These are phyloP conservation scores for Fusarium tuaranense DNA, from an alignment of 2,329 filamentous ascomycete genomes.

Conservation along the genomic window DNA sequence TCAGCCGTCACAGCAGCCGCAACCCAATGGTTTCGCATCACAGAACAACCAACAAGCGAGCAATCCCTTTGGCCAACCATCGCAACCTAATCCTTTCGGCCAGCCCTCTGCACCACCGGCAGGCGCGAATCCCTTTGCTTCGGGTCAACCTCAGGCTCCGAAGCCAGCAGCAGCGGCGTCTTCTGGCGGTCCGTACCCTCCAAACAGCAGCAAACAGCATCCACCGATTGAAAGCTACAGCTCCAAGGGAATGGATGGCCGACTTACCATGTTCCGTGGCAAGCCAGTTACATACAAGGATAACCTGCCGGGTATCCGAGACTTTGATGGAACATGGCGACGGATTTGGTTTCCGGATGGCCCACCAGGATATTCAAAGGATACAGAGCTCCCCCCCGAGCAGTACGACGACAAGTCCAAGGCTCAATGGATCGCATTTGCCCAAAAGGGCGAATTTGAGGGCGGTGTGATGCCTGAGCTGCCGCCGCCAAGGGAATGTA, in stretches of 20 bases:
- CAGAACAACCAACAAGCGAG: slow-evolving; percentile 38
- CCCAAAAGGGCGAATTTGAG: slow-evolving; percentile 74
- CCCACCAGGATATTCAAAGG: slow-evolving; percentile 70
- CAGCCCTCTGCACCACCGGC: slow-evolving; percentile 34
- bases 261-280: slow-evolving; percentile 71
- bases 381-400: slow-evolving; percentile 70
- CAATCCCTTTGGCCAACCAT: slow-evolving; percentile 44
- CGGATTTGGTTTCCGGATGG: slow-evolving; percentile 82
- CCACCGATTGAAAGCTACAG: slow-evolving; percentile 59
- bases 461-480: slow-evolving; percentile 79
- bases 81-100: slow-evolving; percentile 41
- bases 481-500: slow-evolving; percentile 83
- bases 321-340: slow-evolving; percentile 66
- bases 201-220: slow-evolving; percentile 58
- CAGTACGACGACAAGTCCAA: slow-evolving; percentile 70
- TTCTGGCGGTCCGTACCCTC: slow-evolving; percentile 56
- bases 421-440: slow-evolving; percentile 73
- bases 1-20: slow-evolving; percentile 40
- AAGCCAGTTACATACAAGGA: slow-evolving; percentile 70
- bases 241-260: slow-evolving; percentile 55
- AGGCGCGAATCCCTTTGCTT: slow-evolving; percentile 43
- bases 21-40: slow-evolving; percentile 38
- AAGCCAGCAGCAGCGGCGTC: slow-evolving; percentile 1
- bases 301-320: slow-evolving; percentile 60
- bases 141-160: slow-evolving; percentile 20